phyloP scores from a whole-genome alignment of 1,139 yeast genomes.

The Geotrichum macrosporum region DNA sequence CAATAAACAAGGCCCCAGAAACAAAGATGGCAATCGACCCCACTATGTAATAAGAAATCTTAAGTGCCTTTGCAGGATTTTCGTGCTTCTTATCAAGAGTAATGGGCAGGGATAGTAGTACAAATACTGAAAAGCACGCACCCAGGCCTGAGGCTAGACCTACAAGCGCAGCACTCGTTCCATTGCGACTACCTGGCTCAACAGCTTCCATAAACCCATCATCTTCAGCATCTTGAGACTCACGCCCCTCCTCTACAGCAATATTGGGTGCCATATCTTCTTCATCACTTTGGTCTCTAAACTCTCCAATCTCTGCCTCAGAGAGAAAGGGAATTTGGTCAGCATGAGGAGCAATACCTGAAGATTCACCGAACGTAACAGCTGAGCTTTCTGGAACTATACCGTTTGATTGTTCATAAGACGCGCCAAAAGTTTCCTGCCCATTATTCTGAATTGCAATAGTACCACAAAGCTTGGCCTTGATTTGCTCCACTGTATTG shows the following conservation, averaged over 20 bases:
- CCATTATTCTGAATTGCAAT: background rate
- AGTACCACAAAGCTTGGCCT: constrained; percentile 2
- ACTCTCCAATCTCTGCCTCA: constrained; percentile 10
- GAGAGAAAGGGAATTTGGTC: constrained; percentile 1
- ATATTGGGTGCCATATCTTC: constrained; percentile 7
- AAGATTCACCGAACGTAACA: too few species aligned
- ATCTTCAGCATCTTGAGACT: constrained; percentile 12
- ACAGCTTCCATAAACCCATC: constrained; percentile 14
- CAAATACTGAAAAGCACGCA: constrained; percentile 58
- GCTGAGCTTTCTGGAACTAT: too few species aligned
- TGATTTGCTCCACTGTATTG: constrained; percentile 10
- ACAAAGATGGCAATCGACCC: constrained; percentile 44
- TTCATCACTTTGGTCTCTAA: constrained; percentile 6
- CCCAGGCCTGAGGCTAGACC: constrained; percentile 66
- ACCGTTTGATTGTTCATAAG: too few species aligned
- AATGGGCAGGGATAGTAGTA: constrained; percentile 70
- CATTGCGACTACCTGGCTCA: constrained; percentile 38
- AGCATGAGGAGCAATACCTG: background rate
- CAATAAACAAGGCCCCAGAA: constrained; percentile 42
- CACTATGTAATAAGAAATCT: constrained; percentile 48
- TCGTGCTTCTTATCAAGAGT: constrained; percentile 44
- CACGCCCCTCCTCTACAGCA: constrained; percentile 15
- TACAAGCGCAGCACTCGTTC: constrained; percentile 55
- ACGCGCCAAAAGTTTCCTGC: background rate
- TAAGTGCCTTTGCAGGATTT: constrained; percentile 44